Evolutionary conservation across 106 monocot genomes (phyloP).

Genomic region (Allium sativum): DNA sequence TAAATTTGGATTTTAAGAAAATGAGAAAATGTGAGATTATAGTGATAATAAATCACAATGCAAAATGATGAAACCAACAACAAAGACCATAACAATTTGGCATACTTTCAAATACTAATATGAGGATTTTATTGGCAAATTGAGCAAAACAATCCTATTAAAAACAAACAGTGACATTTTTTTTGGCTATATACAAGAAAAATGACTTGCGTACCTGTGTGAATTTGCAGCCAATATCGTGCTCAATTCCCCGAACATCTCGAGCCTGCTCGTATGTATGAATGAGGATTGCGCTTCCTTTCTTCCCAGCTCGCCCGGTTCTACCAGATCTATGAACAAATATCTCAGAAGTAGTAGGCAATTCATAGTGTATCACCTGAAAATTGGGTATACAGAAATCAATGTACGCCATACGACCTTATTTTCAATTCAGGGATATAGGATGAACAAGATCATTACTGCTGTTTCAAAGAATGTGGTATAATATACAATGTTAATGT

Average conservation of each 20-base stretch:
- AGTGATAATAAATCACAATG: too few species aligned
- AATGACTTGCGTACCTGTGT: slow-evolving; percentile 6
- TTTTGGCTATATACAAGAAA: too few species aligned
- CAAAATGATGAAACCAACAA: too few species aligned
- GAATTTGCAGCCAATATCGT: slow-evolving; percentile 73
- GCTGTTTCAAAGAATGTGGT: too few species aligned
- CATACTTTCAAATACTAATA: too few species aligned
- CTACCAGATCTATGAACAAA: slow-evolving; percentile 95
- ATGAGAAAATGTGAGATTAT: too few species aligned
- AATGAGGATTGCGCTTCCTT: slow-evolving; percentile 86
- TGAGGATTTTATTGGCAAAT: too few species aligned
- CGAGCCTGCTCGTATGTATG: slow-evolving; percentile 49
- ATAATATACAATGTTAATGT: too few species aligned
- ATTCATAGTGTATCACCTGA: slow-evolving; percentile 89
- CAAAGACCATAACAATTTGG: too few species aligned
- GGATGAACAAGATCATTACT: not conserved
- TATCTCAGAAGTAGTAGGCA: slow-evolving; percentile 76
- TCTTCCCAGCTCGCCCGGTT: slow-evolving; percentile 94
- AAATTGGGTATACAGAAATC: not conserved
- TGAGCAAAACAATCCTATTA: too few species aligned
- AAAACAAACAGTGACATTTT: too few species aligned
- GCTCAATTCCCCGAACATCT: slow-evolving; percentile 61
- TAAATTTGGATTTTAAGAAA: too few species aligned
- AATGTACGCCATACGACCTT: not conserved
- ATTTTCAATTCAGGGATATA: not conserved